These are phyloP conservation scores for Russula virescens DNA, from an alignment of 768 basidiomycete genomes.

Conservation along the genomic window DNA sequence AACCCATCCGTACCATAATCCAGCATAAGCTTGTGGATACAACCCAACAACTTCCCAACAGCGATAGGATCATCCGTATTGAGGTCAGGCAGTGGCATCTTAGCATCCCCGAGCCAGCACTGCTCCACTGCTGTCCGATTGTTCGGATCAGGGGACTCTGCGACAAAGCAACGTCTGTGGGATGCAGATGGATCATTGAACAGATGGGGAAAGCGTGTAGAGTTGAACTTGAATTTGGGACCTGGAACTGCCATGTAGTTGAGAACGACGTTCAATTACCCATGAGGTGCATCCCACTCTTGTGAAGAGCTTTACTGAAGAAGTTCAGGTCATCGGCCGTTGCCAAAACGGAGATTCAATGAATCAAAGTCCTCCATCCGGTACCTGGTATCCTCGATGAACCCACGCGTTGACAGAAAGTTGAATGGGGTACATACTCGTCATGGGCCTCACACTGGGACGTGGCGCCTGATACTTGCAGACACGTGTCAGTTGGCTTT, in stretches of 20 bases:
- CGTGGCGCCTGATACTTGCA: no score
- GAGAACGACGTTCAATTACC: no score
- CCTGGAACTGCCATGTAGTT: constrained; percentile 49
- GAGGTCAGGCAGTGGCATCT: constrained; percentile 49
- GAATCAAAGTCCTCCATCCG: no score
- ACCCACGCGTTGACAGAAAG: no score
- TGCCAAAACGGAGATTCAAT: no score
- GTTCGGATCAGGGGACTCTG: constrained; percentile 30
- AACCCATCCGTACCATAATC: constrained; percentile 50
- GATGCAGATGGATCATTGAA: constrained; percentile 36
- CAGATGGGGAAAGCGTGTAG: constrained; percentile 27
- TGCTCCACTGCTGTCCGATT: constrained; percentile 47
- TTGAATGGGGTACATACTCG: no score
- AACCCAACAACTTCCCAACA: constrained; percentile 39
- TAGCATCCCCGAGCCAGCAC: constrained; percentile 55
- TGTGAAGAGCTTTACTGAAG: no score
- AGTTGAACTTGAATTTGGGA: constrained; percentile 24
- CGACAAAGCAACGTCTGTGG: constrained; percentile 39
- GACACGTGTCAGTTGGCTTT: no score
- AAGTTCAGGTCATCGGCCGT: no score
- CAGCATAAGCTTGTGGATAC: constrained; percentile 43
- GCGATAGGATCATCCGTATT: constrained; percentile 48
- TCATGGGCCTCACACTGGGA: no score
- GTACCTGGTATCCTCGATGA: no score
- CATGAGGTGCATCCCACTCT: no score